A percentile compares a stretch with the other conserved stretches of the same genome.
These are phyloP conservation scores for Pilaira anomala DNA, from an alignment of 192 early-diverging fungal genomes.

Conservation along the genomic window DNA sequence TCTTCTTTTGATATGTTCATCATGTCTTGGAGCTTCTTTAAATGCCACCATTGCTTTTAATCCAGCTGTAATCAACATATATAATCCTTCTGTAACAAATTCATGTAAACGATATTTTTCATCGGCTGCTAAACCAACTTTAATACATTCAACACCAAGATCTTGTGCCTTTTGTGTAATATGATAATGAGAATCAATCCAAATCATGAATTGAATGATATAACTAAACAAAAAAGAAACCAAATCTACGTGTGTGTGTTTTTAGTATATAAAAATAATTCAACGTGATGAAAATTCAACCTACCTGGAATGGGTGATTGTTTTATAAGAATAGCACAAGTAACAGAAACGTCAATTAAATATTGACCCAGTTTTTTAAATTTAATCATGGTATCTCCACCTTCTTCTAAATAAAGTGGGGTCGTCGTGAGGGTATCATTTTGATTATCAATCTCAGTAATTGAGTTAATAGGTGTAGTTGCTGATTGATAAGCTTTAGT, in stretches of 20 bases:
- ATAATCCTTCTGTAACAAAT: constrained; percentile 45
- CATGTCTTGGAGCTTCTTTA: constrained; percentile 50
- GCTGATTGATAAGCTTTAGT: background rate
- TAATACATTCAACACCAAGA: constrained; percentile 43
- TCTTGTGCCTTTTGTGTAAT: constrained; percentile 48
- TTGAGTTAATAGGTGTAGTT: background rate
- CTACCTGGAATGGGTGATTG: constrained; percentile 53
- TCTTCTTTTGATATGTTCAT: constrained; percentile 9
- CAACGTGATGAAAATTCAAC: background rate
- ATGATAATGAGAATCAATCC: constrained; percentile 46
- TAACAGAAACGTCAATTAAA: constrained; percentile 45
- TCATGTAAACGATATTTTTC: constrained; percentile 55
- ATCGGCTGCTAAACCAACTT: constrained; percentile 45
- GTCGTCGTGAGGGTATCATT: no score
- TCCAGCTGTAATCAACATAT: constrained; percentile 43
- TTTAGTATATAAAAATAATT: background rate
- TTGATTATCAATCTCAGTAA: no score
- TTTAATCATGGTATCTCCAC: constrained; percentile 20
- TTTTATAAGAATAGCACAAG: constrained; percentile 50
- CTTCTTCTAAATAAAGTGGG: background rate
- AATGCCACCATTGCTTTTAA: constrained; percentile 56
- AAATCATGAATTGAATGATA: constrained; percentile 34
- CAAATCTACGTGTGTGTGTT: constrained; percentile 3
- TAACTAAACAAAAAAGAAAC: constrained; percentile 33
- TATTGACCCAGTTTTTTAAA: constrained; percentile 29